Evolutionary conservation across 768 basidiomycete genomes (phyloP).

Genomic region (Naematelia aurantialba): DNA sequence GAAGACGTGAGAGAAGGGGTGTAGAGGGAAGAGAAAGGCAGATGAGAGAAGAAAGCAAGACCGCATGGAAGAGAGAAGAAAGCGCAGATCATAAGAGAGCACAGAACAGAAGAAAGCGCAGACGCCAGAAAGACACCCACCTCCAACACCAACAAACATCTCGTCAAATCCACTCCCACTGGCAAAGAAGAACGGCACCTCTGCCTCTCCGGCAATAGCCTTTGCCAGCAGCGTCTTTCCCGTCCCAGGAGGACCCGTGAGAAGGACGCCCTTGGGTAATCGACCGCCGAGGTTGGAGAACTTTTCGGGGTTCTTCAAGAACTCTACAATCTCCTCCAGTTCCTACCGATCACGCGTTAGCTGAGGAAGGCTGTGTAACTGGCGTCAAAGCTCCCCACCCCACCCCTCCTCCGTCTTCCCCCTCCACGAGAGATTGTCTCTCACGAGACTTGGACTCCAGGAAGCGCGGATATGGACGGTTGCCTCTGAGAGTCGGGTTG

Average conservation of each 20-base stretch:
- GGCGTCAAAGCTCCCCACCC: too few relatives aligned
- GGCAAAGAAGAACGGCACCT: constrained; percentile 94
- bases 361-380: too few relatives aligned
- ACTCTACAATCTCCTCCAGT: constrained; percentile 89
- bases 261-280: constrained; percentile 85
- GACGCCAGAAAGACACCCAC: constrained; percentile 22
- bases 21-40: too few relatives aligned
- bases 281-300: constrained; percentile 91
- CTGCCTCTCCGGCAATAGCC: constrained; percentile 95
- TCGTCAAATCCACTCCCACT: constrained; percentile 97
- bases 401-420: too few relatives aligned
- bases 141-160: constrained; percentile 62
- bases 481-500: neutral
- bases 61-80: too few relatives aligned
- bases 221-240: constrained; percentile 98
- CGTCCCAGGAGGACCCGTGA: constrained; percentile 60
- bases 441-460: too few relatives aligned
- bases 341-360: constrained; percentile 56
- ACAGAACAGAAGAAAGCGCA: too few relatives aligned
- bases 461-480: too few relatives aligned
- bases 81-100: too few relatives aligned
- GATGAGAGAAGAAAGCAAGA: too few relatives aligned
- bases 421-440: too few relatives aligned
- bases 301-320: constrained; percentile 84
- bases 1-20: too few relatives aligned